Evolutionary conservation across 257 asterid species (phyloP).

Genomic region (Perilla frutescens): DNA sequence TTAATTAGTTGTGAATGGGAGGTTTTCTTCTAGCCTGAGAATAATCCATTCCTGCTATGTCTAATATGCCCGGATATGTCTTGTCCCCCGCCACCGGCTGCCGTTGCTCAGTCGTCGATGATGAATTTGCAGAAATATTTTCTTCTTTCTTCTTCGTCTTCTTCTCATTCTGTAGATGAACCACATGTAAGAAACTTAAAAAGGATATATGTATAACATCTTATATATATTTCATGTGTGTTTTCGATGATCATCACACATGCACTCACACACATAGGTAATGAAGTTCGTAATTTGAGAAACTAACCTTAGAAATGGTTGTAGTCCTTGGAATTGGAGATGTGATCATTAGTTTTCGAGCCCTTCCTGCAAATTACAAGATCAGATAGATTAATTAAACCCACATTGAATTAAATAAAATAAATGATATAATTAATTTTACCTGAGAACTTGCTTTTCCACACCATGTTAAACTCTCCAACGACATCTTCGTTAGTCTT

Average conservation of each 20-base stretch:
- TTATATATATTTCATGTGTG: neutral
- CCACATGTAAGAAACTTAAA: neutral
- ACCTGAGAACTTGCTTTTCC: slow-evolving; percentile 52
- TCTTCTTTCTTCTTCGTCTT: slow-evolving; percentile 44
- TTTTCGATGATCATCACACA: neutral
- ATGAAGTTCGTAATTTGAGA: neutral
- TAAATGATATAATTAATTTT: neutral
- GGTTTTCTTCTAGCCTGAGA: slow-evolving; percentile 77
- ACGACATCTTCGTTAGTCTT: slow-evolving; percentile 23
- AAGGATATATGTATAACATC: too few species aligned
- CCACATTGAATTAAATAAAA: neutral
- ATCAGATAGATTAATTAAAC: neutral
- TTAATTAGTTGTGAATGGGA: slow-evolving; percentile 63
- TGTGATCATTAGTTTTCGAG: slow-evolving; percentile 54
- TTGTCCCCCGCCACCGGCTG: slow-evolving; percentile 17
- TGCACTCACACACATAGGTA: too few species aligned
- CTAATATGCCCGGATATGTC: slow-evolving; percentile 58
- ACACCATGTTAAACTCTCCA: neutral
- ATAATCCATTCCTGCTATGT: slow-evolving; percentile 84
- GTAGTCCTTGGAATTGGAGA: slow-evolving; percentile 42
- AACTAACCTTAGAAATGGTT: slow-evolving; percentile 60
- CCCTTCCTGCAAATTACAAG: slow-evolving; percentile 58
- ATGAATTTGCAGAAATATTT: slow-evolving; percentile 37
- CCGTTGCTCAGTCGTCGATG: slow-evolving; percentile 39
- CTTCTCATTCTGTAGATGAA: slow-evolving; percentile 54